These are phyloP conservation scores for Neurospora africana DNA, from an alignment of 495 filamentous ascomycete genomes.

Conservation along the genomic window DNA sequence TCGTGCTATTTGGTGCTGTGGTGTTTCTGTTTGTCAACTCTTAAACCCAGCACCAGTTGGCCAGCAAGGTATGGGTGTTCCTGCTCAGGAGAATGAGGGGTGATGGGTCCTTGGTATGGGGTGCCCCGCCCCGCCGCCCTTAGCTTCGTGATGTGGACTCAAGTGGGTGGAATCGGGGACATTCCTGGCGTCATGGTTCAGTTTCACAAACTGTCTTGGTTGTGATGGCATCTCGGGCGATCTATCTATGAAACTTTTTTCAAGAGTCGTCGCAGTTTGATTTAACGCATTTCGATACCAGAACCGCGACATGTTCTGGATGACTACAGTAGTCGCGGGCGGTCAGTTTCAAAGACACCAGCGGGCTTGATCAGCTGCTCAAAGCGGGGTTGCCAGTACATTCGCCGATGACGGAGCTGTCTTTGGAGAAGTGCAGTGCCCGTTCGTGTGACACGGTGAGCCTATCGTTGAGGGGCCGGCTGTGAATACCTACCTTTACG, in stretches of 20 bases:
- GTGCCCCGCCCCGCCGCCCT: not conserved
- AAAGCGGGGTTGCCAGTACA: not conserved
- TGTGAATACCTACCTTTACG: not conserved
- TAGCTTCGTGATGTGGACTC: not conserved
- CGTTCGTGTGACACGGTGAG: not conserved
- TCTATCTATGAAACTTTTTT: not conserved
- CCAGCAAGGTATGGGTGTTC: not conserved
- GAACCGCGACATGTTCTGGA: not conserved
- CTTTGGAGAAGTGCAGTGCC: no score
- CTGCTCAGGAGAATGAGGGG: not conserved
- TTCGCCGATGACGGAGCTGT: not conserved
- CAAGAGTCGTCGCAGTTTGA: not conserved
- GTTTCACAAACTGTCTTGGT: not conserved
- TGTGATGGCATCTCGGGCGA: not conserved
- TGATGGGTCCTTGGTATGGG: not conserved
- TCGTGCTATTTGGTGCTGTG: not conserved
- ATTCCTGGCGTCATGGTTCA: not conserved
- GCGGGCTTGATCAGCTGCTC: not conserved
- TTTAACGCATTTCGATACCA: not conserved
- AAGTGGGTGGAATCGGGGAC: not conserved
- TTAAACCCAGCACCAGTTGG: not conserved
- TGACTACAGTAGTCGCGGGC: not conserved
- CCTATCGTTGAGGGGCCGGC: not conserved
- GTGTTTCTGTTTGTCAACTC: not conserved
- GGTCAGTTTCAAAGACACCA: not conserved